phyloP scores from a whole-genome alignment of 768 basidiomycete genomes.

The Cystobasidiopsis lactophilus region DNA sequence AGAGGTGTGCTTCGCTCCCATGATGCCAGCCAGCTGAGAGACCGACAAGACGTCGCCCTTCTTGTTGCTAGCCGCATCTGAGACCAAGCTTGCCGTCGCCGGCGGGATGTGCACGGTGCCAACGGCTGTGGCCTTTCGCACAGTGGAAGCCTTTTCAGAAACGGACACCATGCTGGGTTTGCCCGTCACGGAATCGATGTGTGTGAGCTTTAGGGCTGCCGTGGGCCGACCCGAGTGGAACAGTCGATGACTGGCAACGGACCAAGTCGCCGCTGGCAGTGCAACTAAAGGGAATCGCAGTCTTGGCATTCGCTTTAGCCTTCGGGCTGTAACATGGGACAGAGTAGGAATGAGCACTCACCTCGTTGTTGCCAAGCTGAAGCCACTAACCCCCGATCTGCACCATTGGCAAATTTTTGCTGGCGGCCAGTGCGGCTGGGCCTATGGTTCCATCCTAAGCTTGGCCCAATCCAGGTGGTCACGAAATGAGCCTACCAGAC shows the following conservation, averaged over 20 bases:
- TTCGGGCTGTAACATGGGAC: not conserved
- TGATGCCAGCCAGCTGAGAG: conserved; percentile 60
- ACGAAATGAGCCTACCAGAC: conserved; percentile 12
- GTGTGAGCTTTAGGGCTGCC: conserved; percentile 32
- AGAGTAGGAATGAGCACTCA: not conserved
- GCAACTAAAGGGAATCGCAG: no score
- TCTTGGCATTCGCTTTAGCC: no score
- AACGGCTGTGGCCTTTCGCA: conserved; percentile 48
- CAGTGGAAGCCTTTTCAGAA: conserved; percentile 37
- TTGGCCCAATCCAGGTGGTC: conserved; percentile 9
- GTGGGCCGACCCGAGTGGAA: not conserved
- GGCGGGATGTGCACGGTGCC: conserved; percentile 49
- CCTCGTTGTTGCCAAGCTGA: not conserved
- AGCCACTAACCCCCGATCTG: conserved; percentile 55
- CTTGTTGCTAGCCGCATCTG: conserved; percentile 7
- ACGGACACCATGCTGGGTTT: conserved; percentile 69
- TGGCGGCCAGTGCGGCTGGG: not conserved
- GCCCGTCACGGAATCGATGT: conserved; percentile 43
- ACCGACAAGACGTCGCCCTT: conserved; percentile 24
- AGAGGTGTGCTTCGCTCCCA: conserved; percentile 64
- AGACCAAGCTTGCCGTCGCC: conserved; percentile 43
- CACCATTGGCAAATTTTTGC: conserved; percentile 66
- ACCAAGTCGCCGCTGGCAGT: no score
- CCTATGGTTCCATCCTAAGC: no score
- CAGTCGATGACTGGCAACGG: no score